Percentiles rank a stretch among this genome's conserved stretches.
These are phyloP conservation scores for Aspergillus fischeri DNA, from an alignment of 2,329 filamentous ascomycete species.

Conservation along the genomic window DNA sequence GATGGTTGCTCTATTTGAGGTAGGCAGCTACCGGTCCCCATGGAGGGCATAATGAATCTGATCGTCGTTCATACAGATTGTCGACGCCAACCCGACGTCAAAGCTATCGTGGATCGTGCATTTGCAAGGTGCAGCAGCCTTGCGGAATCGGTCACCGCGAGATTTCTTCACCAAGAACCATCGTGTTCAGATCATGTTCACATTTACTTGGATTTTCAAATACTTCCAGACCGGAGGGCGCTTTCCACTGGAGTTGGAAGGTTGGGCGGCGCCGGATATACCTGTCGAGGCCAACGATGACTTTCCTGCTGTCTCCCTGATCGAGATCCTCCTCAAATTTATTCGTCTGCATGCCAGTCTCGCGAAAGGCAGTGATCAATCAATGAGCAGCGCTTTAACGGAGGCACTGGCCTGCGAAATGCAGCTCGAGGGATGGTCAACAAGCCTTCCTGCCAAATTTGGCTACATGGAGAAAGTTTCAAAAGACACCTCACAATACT, in stretches of 20 bases:
- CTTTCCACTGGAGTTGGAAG: slow-evolving; percentile 8
- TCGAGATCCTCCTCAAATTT: slow-evolving; percentile 20
- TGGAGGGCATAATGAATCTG: neutral
- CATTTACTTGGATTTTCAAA: slow-evolving; percentile 14
- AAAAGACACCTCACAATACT: slow-evolving; percentile 9
- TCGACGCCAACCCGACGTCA: slow-evolving; percentile 13
- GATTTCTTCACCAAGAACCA: too few species aligned
- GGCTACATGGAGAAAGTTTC: slow-evolving; percentile 9
- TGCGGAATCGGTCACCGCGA: slow-evolving; percentile 10
- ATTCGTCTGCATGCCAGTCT: slow-evolving; percentile 8
- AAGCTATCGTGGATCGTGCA: slow-evolving; percentile 18
- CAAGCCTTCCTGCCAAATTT: slow-evolving; percentile 14
- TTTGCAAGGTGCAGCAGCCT: slow-evolving; percentile 17
- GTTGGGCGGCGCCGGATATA: slow-evolving; percentile 10
- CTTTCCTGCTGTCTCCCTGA: slow-evolving; percentile 9
- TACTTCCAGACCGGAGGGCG: slow-evolving; percentile 13
- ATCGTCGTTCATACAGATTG: slow-evolving; percentile 13
- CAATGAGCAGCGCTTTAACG: slow-evolving; percentile 1
- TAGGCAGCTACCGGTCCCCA: slow-evolving; percentile 2
- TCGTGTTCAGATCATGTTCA: too few species aligned
- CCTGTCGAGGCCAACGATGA: neutral
- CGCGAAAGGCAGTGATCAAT: neutral
- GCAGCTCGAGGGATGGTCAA: slow-evolving; percentile 18
- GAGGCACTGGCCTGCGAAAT: slow-evolving; percentile 11
- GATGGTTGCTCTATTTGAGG: slow-evolving; percentile 22